Base-by-base conservation (phyloP, 2,329 filamentous ascomycete genomes). In the Aspergillus quadricinctus region DNA sequence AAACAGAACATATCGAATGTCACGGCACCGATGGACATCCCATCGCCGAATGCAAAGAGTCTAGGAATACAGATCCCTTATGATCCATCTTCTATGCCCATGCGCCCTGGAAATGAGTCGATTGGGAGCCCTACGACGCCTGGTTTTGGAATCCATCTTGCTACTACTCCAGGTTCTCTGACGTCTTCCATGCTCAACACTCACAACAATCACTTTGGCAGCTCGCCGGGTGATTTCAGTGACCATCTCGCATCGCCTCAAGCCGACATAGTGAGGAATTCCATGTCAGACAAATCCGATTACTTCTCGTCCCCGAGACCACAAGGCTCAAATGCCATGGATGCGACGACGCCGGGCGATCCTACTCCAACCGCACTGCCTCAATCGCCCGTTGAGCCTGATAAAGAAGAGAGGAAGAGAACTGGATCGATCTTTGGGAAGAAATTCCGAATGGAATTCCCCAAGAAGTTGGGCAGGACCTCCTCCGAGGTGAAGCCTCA, bases 401-500 rank as follows among this genome's bases (percentile, higher is more conserved):
- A 85, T 56, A 80, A 88, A 72, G 77, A 85, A 67, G 83, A 84
- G 62, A 87, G 89, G 61, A 82, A 83, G 58, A 75, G 75, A 51
- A 71, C 68, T 2, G 64, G 80, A 54, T 87, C 83, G 2, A 78
- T 90, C 5, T 95, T 96, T 70, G 86, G 88, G 46, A 94, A 92
- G 76, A 90, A 90, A 66, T 92, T 96, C 72, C 86, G 88, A 49
- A 88, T 90, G 84, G 83, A 80, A 58, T 82, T 74, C 63, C 88
- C 87, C 66, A 97, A 95, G 78, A 96, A 96, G 74, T 80, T 93
- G 14, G 86, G 86, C 11, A 84, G 90, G 17, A 83, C 83, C 0
- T 83, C 83, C 27, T 82, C 82, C 5, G 83, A 88, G 61, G 75
- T 89, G 57, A 95, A 94, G 70, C 86, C 90, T 0, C 83, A 83